These are phyloP conservation scores for Diplotaxis tenuifolia DNA, from an alignment of 345 rosid species.

Conservation along the genomic window DNA sequence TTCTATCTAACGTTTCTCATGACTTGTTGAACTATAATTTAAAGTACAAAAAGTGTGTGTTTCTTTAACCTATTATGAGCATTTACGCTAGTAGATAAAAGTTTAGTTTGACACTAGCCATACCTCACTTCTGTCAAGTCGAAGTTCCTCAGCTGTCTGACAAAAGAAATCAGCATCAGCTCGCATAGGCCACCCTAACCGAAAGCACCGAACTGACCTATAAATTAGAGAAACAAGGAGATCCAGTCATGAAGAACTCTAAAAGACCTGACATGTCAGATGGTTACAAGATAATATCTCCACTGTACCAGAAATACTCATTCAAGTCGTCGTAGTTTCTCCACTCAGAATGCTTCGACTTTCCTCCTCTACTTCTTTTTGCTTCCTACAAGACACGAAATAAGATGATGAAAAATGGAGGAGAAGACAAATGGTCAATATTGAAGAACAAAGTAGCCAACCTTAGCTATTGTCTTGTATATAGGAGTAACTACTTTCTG, in stretches of 20 bases:
- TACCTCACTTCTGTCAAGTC: conserved; percentile 46
- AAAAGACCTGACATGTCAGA: neutral
- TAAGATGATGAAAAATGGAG: neutral
- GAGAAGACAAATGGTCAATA: conserved; percentile 1
- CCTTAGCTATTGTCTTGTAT: conserved; percentile 55
- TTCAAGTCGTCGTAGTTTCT: conserved; percentile 70
- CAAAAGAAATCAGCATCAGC: conserved; percentile 76
- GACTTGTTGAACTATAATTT: neutral
- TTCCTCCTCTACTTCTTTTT: conserved; percentile 58
- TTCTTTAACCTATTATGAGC: too few species aligned
- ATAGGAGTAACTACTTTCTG: conserved; percentile 69
- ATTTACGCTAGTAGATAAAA: too few species aligned
- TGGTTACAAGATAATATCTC: conserved; percentile 4
- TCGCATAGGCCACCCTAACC: conserved; percentile 79
- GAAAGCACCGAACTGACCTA: conserved; percentile 71
- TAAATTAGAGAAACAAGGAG: conserved; percentile 8
- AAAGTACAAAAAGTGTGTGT: neutral
- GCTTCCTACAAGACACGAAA: conserved; percentile 51
- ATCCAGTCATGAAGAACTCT: neutral
- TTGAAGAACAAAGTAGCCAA: conserved; percentile 23
- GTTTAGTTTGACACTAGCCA: too few species aligned
- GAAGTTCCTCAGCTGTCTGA: conserved; percentile 38
- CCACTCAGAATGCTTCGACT: conserved; percentile 74
- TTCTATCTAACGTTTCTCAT: neutral
- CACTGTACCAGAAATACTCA: conserved; percentile 64